A percentile compares a stretch with the other conserved stretches of the same genome.
Conservation (phyloP, 2,329 filamentous ascomycete species). For the Calycina herbarum region DNA sequence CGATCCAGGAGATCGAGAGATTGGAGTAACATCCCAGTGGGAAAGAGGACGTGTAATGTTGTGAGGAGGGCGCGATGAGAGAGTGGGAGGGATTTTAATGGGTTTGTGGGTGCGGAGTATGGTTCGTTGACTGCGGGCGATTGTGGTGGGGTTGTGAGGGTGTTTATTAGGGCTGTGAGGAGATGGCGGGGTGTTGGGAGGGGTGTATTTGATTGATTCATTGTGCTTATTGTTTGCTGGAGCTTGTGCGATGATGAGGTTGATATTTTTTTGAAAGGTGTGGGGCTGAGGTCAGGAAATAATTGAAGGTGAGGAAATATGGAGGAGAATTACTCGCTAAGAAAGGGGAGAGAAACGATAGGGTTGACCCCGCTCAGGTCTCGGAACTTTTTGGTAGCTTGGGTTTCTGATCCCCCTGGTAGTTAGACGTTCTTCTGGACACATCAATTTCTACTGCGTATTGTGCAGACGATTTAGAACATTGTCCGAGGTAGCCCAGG, state of each 20-base stretch:
- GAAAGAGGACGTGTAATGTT: slow-evolving; percentile 75
- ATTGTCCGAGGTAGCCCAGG: too few species aligned
- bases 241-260: slow-evolving; percentile 9
- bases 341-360: slow-evolving; percentile 14
- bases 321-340: slow-evolving; percentile 8
- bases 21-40: slow-evolving; percentile 69
- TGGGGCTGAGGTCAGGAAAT: background rate
- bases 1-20: slow-evolving; percentile 87
- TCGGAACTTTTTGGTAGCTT: too few species aligned
- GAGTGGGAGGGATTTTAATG: slow-evolving; percentile 25
- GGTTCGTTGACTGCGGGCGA: background rate
- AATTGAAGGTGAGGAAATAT: background rate
- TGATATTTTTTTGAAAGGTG: background rate
- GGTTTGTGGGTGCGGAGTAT: slow-evolving; percentile 15
- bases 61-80: slow-evolving; percentile 47
- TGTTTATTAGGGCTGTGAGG: slow-evolving; percentile 35
- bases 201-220: background rate
- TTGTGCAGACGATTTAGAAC: too few species aligned
- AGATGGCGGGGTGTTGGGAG: slow-evolving; percentile 33
- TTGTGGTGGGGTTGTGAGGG: slow-evolving; percentile 20
- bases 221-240: background rate
- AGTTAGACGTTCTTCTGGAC: too few species aligned
- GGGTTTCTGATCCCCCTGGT: too few species aligned
- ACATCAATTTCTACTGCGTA: too few species aligned
- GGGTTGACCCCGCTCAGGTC: slow-evolving; percentile 8